Conservation (phyloP, 164 flowering plant genomes). For the Akebia trifoliata region DNA sequence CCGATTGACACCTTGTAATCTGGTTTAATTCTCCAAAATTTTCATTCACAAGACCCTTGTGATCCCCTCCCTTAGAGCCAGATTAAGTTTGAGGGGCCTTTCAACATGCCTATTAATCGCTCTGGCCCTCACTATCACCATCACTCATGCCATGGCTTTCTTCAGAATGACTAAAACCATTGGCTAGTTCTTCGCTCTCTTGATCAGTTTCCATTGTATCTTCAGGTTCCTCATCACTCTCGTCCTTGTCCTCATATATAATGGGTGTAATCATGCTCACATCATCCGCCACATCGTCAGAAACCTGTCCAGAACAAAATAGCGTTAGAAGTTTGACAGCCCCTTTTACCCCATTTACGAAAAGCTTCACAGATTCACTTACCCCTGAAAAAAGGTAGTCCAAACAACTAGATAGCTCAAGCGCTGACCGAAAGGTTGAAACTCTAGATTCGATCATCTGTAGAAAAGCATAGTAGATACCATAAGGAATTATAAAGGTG, state of each 20-base stretch:
- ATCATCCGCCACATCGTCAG: conserved; percentile 54
- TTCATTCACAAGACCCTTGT: too few species aligned
- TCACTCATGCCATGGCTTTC: conserved; percentile 46
- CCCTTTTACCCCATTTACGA: too few species aligned
- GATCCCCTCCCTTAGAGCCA: too few species aligned
- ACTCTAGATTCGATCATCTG: conserved; percentile 85
- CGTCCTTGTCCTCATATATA: conserved; percentile 61
- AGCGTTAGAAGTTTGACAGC: too few species aligned
- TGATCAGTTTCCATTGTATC: conserved; percentile 65
- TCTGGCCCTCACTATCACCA: too few species aligned
- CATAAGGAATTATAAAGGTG: too few species aligned
- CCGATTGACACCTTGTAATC: too few species aligned
- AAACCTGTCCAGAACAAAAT: conserved; percentile 33
- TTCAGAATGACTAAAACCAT: conserved; percentile 42
- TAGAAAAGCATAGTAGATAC: conserved; percentile 11
- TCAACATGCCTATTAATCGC: too few species aligned
- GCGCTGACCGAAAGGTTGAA: conserved; percentile 62
- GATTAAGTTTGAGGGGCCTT: too few species aligned
- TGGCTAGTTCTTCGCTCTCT: conserved; percentile 29
- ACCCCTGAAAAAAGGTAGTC: conserved; percentile 67
- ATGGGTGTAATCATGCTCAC: conserved; percentile 28
- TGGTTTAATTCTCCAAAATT: too few species aligned
- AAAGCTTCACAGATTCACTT: conserved; percentile 20
- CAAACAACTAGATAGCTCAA: conserved; percentile 58
- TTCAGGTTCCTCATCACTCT: conserved; percentile 53